These are phyloP conservation scores for Colletotrichum shisoi DNA, from an alignment of 2,329 filamentous ascomycete species.

Conservation along the genomic window DNA sequence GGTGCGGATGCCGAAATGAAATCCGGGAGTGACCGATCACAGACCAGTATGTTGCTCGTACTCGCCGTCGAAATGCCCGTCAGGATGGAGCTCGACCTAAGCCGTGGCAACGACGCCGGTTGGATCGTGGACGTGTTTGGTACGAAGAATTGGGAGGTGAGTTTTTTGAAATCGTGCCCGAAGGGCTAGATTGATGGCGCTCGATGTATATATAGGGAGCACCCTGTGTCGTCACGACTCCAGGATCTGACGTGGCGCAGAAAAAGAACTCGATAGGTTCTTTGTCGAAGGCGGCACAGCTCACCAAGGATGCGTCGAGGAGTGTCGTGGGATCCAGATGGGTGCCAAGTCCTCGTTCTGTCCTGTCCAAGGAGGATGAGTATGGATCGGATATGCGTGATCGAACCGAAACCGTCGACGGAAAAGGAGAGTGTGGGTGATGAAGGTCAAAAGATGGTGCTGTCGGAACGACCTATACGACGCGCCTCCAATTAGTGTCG, in stretches of 20 bases:
- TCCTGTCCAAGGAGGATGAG: not conserved
- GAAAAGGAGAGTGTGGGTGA: conserved; percentile 19
- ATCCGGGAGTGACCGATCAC: conserved; percentile 38
- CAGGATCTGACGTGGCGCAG: conserved; percentile 15
- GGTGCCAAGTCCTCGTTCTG: conserved; percentile 9
- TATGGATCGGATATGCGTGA: conserved; percentile 12
- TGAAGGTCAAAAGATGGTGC: conserved; percentile 8
- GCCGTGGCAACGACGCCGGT: not conserved
- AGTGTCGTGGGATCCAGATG: not conserved
- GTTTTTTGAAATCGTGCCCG: not conserved
- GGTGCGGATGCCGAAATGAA: conserved; percentile 25
- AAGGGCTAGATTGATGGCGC: not conserved
- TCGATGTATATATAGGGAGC: conserved; percentile 23
- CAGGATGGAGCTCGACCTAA: conserved; percentile 6
- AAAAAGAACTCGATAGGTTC: not conserved
- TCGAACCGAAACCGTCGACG: conserved; percentile 13
- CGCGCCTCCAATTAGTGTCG: conserved; percentile 33
- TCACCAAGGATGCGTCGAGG: conserved; percentile 8
- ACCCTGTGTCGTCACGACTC: conserved; percentile 11
- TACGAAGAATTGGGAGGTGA: not conserved
- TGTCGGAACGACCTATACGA: conserved; percentile 28
- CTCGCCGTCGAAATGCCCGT: conserved; percentile 15
- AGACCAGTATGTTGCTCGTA: conserved; percentile 38
- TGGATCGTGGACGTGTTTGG: not conserved
- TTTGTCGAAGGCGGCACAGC: conserved; percentile 24